Base-by-base conservation (phyloP, 2,329 filamentous ascomycete species). In the Paecilomyces variotii region DNA sequence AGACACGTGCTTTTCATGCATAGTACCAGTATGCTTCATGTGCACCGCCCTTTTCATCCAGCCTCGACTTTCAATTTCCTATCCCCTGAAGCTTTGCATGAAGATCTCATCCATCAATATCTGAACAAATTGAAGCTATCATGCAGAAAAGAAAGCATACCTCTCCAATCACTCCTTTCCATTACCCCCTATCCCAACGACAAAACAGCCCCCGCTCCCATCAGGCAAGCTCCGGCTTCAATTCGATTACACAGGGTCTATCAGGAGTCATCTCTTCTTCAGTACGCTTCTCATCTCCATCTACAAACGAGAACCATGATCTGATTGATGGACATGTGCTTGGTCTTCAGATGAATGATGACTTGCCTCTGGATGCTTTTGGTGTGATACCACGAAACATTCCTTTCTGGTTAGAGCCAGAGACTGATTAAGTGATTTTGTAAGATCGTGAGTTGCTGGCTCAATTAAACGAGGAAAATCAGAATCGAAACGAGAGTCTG, bases 341-440 rank as follows among this genome's bases (percentile, higher is more conserved):
- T n/a, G 14, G 52, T 9, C 32, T 57, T 39, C 4, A 28, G 24
- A 2, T 50, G 12, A 64, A 72, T 54, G 64, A 68, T 32, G 69
- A 72, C 30, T 32, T 66, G n/a, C 64, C 69, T 6, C 69, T 81
- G 11, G 79, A 83, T 70, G 74, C 74, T 2, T 83, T 82, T 63
- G 80, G 81, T 83, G 63, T 63, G 72, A 62, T 11, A 34, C 54
- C 11, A 24, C 9, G 9, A 11, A 32, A 35, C 56, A 25, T 60
- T 32, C 11, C 2, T 25, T 19, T 12, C 4, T 7, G 14, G 14
- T 19, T 28, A 7, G 25, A 26, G 32, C 19, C 19, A 53, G 25
- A 45, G 11, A 35, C 54, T 56, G 25, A 56, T 9, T 45, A 3
- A 2, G 14, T 26, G 11, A 11, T 49, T 27, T 26, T 39, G 5